These are phyloP conservation scores for Thermothelomyces thermophilus DNA, from an alignment of 2,329 filamentous ascomycete genomes.

Conservation along the genomic window DNA sequence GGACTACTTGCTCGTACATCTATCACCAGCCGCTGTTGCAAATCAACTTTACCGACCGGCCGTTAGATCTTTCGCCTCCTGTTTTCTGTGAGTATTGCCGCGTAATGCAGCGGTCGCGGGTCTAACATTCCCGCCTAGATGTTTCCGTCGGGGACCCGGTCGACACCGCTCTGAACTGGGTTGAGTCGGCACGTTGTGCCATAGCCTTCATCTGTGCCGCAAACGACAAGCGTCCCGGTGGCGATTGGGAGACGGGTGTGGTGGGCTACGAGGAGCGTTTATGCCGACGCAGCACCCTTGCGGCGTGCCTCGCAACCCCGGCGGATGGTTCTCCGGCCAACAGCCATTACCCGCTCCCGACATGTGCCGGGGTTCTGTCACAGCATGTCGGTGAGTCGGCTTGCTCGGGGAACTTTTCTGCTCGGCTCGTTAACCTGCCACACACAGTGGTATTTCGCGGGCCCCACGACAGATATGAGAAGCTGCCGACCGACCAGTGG, in stretches of 20 bases:
- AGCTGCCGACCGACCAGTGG: slow-evolving; percentile 47
- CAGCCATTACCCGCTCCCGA: slow-evolving; percentile 64
- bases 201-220: slow-evolving; percentile 67
- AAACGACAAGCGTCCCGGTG: slow-evolving; percentile 68
- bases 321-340: slow-evolving; percentile 40
- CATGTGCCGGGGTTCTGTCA: slow-evolving; percentile 63
- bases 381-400: slow-evolving; percentile 52
- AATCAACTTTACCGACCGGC: slow-evolving; percentile 34
- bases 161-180: slow-evolving; percentile 54
- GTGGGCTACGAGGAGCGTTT: slow-evolving; percentile 65
- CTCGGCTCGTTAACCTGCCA: background rate
- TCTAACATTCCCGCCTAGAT: slow-evolving; percentile 29
- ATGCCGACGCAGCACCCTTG: slow-evolving; percentile 67
- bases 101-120: background rate
- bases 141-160: slow-evolving; percentile 54
- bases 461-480: slow-evolving; percentile 58
- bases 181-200: slow-evolving; percentile 29
- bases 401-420: background rate
- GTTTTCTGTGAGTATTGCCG: slow-evolving; percentile 33
- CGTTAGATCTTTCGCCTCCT: slow-evolving; percentile 36
- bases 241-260: slow-evolving; percentile 66
- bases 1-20: slow-evolving; percentile 53
- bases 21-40: slow-evolving; percentile 46
- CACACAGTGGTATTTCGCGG: slow-evolving; percentile 63
- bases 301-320: slow-evolving; percentile 59